Base-by-base conservation (phyloP, 305 asterid species). In the Ajuga reptans region DNA sequence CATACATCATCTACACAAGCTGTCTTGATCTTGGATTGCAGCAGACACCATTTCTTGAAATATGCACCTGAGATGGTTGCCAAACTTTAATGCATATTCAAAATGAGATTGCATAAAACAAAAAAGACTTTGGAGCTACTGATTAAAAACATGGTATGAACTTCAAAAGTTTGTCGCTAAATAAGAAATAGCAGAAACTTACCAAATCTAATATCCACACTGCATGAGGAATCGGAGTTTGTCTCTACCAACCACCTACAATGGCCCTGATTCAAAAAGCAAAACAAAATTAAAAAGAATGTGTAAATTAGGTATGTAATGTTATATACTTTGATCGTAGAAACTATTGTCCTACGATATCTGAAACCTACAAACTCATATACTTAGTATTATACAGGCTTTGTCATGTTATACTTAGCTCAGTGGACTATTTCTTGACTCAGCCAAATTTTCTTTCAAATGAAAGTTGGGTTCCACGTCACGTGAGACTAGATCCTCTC, bases 21-120 rank as follows among this genome's bases (percentile, higher is more conserved):
- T 6, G 94, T 64, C 79, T 79, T 92, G 61, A 92, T 92, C 84
- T 85, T 87, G n/a, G 96, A 87, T 73, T 92, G 96, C 89, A 92
- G 84, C 76, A 92, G 69, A 53, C 98, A 89, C 98, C 98, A 92
- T 81, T 92, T 89, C 83, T 92, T 92, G 82, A 89, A 92, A 81
- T 85, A 87, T 66, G 83, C 88, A 77, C 98, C 98, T 89, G 85
- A 10, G 17, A 46, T 49, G 66, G 72, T 69, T 17, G 52, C 18
- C 61, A 71, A 72, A 77, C 18, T 33, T n/a, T 12, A 37, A 52
- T 46, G 15, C 8, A 33, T 18, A 14, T 66, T 46, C 45, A 34
- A 65, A 15, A 24, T 21, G 46, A 68, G 52, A 29, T 41, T 11
- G 47, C 18, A 18, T 45, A 14, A 39, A 9, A 2, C 6, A 55